Evolutionary conservation across 2,329 filamentous ascomycete genomes (phyloP), one percentile per base, ranked within the genome.

Genomic region (Trichoderma sp.): DNA sequence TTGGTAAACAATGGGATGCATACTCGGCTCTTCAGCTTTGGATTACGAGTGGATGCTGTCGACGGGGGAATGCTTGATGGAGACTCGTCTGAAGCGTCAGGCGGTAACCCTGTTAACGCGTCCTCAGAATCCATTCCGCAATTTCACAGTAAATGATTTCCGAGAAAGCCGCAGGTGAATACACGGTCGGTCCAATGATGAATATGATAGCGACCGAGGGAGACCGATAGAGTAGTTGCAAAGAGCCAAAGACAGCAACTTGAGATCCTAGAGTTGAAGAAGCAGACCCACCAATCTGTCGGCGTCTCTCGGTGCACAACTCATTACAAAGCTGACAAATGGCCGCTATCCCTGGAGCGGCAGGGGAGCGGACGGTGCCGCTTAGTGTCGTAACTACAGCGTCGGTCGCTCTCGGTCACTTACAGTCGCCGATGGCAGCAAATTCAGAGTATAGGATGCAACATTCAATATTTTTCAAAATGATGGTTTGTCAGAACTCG

Each of bases 321-420:
- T 34, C 47, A 32, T 4, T 15, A 15, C 47, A 32, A 67, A 23
- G 64, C 64, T 67, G 64, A 67, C 47, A 67, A 67, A 67, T 67
- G 6, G 30, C 50, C 47, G 15, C 15, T 57, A 39, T 28, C 17
- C 36, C 15, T 43, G 17, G 39, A 43, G 39, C 39, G 39, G 39
- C 15, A n/a, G 7, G 8, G 55, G 13, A 28, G 39, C 23, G 64
- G 47, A 20, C 13, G 7, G 9, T 6, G 47, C 30, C 28, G 64
- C 47, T 53, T n/a, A 20, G 20, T 23, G 11, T 53, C 47, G 6
- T 43, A 9, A 3, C 1, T 20, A 53, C 20, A 1, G 4, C n/a
- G 47, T 43, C 64, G 64, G 64, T 17, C 64, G 64, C 64, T 67
- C 50, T 67, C 64, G 64, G 64, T 28, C 26, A 53, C n/a, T 50